Evolutionary conservation across 1,284 basidiomycete genomes (phyloP).

Genomic region (Taiwanofungus camphoratus): DNA sequence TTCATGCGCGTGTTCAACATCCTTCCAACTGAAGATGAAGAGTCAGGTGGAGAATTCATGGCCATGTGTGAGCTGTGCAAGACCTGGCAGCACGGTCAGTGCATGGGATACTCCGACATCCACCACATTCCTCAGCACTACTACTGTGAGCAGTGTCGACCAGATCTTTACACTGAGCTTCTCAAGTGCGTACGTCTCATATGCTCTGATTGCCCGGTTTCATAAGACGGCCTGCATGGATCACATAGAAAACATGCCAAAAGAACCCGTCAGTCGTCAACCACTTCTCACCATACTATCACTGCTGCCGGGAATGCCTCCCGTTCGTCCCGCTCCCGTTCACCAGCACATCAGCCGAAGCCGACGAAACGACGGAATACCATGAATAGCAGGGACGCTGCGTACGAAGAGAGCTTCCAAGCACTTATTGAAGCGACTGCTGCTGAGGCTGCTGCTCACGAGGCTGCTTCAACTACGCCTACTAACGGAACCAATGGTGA

Average conservation of each 20-base stretch:
- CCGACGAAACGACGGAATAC: conserved; percentile 87
- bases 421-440: conserved; percentile 69
- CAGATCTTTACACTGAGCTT: conserved; percentile 78
- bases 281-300: conserved; percentile 37
- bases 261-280: conserved; percentile 58
- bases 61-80: conserved; percentile 97
- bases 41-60: conserved; percentile 88
- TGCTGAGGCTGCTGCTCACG: conserved; percentile 53
- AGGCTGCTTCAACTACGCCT: conserved; percentile 16
- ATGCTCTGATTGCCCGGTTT: conserved; percentile 12
- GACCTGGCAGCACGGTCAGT: conserved; percentile 97
- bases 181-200: conserved; percentile 51
- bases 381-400: conserved; percentile 96
- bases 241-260: conserved; percentile 52
- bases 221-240: not conserved
- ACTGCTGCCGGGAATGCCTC: conserved; percentile 34
- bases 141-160: conserved; percentile 91
- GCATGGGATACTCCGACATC: conserved; percentile 90
- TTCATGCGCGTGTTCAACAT: conserved; percentile 10
- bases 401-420: conserved; percentile 83
- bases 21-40: conserved; percentile 41
- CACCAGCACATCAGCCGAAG: conserved; percentile 53
- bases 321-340: conserved; percentile 71
- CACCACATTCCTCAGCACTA: conserved; percentile 81
- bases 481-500: conserved; percentile 16